Percentiles rank a stretch among this genome's conserved stretches.
phyloP scores from a whole-genome alignment of 202 grass and related monocot genomes.

The Brachypodium distachyon region DNA sequence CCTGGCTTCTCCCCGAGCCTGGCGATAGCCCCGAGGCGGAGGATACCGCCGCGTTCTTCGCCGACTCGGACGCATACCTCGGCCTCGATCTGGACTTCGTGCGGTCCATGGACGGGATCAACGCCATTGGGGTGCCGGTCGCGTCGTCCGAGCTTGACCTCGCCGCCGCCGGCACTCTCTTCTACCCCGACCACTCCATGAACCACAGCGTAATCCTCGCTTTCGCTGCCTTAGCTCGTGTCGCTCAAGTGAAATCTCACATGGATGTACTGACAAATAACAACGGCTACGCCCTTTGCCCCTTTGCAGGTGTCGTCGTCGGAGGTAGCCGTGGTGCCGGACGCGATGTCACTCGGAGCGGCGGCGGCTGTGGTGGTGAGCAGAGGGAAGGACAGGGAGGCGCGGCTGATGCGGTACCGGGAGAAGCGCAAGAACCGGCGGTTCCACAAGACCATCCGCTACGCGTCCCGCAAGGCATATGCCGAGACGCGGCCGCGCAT shows the following conservation, averaged over 20 bases:
- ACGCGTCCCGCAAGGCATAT: constrained; percentile 84
- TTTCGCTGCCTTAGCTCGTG: neutral
- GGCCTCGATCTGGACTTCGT: constrained; percentile 35
- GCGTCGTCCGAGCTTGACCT: constrained; percentile 24
- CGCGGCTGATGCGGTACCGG: constrained; percentile 74
- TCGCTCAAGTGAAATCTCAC: neutral
- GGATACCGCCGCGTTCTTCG: constrained; percentile 10
- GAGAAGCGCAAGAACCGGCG: constrained; percentile 83
- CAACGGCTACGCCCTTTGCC: neutral
- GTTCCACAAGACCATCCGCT: constrained; percentile 82
- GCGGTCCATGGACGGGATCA: constrained; percentile 28
- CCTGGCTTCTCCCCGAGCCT: constrained; percentile 66
- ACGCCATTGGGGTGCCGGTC: constrained; percentile 43
- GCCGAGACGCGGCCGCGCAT: constrained; percentile 72
- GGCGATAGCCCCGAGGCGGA: constrained; percentile 20
- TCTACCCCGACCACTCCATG: constrained; percentile 29
- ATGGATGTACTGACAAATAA: neutral
- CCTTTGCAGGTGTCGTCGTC: constrained; percentile 54
- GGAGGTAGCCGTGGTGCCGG: constrained; percentile 59
- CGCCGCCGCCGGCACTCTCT: constrained; percentile 2
- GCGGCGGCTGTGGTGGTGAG: neutral
- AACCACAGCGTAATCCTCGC: constrained; percentile 34
- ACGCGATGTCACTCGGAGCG: neutral
- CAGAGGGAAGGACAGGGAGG: constrained; percentile 49
- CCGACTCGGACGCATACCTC: constrained; percentile 27